Percentiles rank a stretch among this genome's conserved stretches.
Conservation (phyloP, 768 basidiomycete genomes). For the Lentinula sp. region DNA sequence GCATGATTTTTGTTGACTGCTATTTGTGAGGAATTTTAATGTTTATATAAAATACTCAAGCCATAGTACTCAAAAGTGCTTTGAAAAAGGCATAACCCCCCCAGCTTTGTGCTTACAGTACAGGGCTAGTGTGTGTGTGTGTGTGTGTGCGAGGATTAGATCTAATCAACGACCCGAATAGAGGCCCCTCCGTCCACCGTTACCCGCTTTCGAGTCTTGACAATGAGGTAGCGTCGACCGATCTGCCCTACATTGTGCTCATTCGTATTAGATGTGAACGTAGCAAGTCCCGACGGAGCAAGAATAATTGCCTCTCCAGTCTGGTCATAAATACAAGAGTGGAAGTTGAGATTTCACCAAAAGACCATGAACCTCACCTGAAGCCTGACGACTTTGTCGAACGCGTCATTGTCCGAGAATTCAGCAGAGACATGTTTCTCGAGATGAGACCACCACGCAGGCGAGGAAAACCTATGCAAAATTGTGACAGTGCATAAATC, state of each 20-base stretch:
- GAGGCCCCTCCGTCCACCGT: constrained; percentile 65
- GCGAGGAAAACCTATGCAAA: constrained; percentile 72
- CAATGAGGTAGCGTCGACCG: constrained; percentile 51
- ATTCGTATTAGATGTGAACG: constrained; percentile 22
- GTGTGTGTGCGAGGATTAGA: not conserved
- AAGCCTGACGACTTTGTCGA: constrained; percentile 59
- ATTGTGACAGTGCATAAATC: constrained; percentile 62
- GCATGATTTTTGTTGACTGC: no score
- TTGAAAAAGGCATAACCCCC: no score
- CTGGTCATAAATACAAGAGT: constrained; percentile 23
- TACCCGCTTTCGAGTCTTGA: constrained; percentile 57
- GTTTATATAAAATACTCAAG: no score
- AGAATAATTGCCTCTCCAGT: constrained; percentile 69
- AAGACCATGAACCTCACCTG: constrained; percentile 34
- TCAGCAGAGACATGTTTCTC: constrained; percentile 62
- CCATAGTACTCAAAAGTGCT: no score
- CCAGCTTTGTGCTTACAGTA: no score
- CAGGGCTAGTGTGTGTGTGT: no score
- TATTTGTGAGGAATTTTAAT: no score
- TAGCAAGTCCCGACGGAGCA: constrained; percentile 55
- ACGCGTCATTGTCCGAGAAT: constrained; percentile 50
- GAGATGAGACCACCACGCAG: constrained; percentile 70
- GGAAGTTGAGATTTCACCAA: not conserved
- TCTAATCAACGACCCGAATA: constrained; percentile 23
- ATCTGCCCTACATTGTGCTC: constrained; percentile 33